Conservation (phyloP, 176 grass and related monocot species). For the Eleusine coracana region DNA sequence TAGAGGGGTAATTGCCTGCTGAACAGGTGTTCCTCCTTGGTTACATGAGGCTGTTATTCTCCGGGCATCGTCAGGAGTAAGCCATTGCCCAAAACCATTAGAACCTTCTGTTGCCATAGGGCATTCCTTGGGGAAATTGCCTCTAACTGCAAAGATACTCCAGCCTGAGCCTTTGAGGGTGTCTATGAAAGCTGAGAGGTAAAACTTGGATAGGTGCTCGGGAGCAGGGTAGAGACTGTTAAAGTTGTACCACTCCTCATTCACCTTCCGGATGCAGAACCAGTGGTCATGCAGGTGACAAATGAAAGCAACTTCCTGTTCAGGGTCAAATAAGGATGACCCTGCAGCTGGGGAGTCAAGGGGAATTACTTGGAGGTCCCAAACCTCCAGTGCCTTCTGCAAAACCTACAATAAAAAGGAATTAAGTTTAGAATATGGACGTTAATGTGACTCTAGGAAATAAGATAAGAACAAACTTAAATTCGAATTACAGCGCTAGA, state of each 20-base stretch:
- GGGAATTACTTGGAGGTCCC: conserved; percentile 89
- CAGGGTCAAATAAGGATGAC: conserved; percentile 71
- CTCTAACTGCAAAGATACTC: conserved; percentile 87
- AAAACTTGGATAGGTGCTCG: conserved; percentile 93
- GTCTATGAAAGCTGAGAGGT: conserved; percentile 84
- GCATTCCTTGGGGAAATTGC: conserved; percentile 91
- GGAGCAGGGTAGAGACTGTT: conserved; percentile 97
- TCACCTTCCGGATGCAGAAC: conserved; percentile 98
- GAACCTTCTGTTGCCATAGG: conserved; percentile 66
- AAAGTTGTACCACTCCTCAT: conserved; percentile 94
- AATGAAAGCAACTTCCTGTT: conserved; percentile 91
- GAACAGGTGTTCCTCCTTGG: conserved; percentile 48
- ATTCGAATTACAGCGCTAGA: not conserved
- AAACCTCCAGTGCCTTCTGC: conserved; percentile 92
- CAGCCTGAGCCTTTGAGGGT: conserved; percentile 92
- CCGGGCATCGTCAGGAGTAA: conserved; percentile 80
- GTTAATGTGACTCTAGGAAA: not conserved
- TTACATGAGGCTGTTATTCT: conserved; percentile 75
- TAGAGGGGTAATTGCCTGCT: conserved; percentile 18
- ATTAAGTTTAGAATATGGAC: conserved; percentile 22
- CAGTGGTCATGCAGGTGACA: conserved; percentile 93
- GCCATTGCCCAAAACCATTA: conserved; percentile 87
- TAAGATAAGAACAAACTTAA: conserved; percentile 20
- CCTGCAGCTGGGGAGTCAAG: conserved; percentile 72
- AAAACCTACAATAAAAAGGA: conserved; percentile 63